A percentile compares a stretch with the other conserved stretches of the same genome.
Evolutionary conservation across 495 filamentous ascomycete genomes (phyloP).

Genomic region (Evernia prunastri): DNA sequence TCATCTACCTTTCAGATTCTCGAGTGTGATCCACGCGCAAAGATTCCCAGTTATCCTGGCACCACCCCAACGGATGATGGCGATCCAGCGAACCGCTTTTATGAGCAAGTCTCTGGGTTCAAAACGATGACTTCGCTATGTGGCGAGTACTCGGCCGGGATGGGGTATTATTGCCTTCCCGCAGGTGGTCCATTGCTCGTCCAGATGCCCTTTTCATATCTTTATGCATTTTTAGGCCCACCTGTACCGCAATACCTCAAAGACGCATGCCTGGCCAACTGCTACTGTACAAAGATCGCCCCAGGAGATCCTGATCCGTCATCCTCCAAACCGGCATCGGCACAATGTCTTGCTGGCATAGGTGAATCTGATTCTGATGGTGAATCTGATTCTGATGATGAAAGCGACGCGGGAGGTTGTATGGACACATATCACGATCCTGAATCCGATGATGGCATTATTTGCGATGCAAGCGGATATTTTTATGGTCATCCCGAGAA

Average conservation of each 20-base stretch:
- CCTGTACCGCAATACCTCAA: slow-evolving; percentile 1
- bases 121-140: not conserved
- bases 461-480: not conserved
- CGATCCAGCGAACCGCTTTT: not conserved
- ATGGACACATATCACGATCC: not conserved
- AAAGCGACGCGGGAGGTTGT: not conserved
- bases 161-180: slow-evolving; percentile 2
- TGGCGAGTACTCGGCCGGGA: not conserved
- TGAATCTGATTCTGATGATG: not conserved
- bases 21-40: not conserved
- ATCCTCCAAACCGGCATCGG: not conserved
- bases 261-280: not conserved
- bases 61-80: not conserved
- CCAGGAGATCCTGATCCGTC: slow-evolving; percentile 1
- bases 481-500: not conserved
- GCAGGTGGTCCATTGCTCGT: not conserved
- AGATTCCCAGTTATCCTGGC: not conserved
- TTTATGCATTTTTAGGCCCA: not conserved
- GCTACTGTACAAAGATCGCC: not conserved
- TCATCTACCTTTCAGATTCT: not conserved
- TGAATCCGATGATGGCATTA: not conserved
- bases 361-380: not conserved
- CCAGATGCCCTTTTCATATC: not conserved
- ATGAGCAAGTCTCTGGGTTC: not conserved
- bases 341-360: not conserved